Evolutionary conservation across 805 yeast genomes (phyloP), one percentile per base, ranked within the genome.

Genomic region (Teunomyces funiuensis): DNA sequence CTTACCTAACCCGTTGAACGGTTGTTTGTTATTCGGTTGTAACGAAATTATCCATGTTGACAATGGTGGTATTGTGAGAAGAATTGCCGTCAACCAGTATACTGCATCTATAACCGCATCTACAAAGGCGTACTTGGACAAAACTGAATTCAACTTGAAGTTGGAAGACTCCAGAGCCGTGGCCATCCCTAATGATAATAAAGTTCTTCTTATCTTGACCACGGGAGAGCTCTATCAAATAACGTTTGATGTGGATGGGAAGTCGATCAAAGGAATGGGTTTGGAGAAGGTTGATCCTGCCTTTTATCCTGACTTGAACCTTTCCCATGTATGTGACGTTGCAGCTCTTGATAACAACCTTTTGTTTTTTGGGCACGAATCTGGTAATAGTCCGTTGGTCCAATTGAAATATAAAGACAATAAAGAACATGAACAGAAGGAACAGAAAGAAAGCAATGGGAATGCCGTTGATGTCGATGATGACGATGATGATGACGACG

Each of bases 31-130:
- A 14, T 40, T 87, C 3, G 97, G 97, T 1, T 74, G 84, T 26
- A 89, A 90, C 57, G 86, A 84, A 52, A 50, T 90, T 6, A 65
- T 88, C 8, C 90, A 87, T 60, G 76, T 88, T 13, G 96, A 90
- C 55, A 80, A 87, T 22, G 77, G 88, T 2, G 95, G 95, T 3
- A 77, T 82, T 23, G 54, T 73, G 2, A 74, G 78, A 44, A 83
- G 88, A 19, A 66, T 82, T 2, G 80, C 83, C 2, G 77, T 83
- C 2, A 86, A 86, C 55, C 61, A 67, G 43, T 83, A 65, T 51
- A 77, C 79, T 20, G 48, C 67, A 2, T 54, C 58, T 28, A 60
- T 58, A 25, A 71, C 74, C 1, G 49, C 61, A 2, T 60, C 66
- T 2, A 57, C 55, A 36, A 70, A 69, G 41, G 58, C 55, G 39